Base-by-base conservation (phyloP, 2,329 filamentous ascomycete species). In the Emericellopsis atlantica region DNA sequence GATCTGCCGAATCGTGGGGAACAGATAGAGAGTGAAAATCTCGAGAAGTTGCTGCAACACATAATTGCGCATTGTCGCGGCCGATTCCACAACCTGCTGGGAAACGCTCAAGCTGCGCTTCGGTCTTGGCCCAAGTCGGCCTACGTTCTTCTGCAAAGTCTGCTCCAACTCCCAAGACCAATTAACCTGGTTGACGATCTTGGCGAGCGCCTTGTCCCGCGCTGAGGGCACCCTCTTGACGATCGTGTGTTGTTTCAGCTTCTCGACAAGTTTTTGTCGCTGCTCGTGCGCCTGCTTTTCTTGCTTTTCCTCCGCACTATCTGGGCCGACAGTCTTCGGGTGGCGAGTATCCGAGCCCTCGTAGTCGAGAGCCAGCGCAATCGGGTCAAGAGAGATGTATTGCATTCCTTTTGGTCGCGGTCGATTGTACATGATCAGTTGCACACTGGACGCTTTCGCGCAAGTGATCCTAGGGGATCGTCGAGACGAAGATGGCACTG, bases 61-160 rank as follows among this genome's bases (percentile, higher is more conserved):
- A 45, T 84, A 79, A 49, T 89, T 84, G 67, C 84, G 84, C 53
- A 92, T 73, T 4, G 87, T 88, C 22, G 83, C 85, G 5, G 92
- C 93, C 32, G 89, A 95, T 60, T 95, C 88, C 7, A 94, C 90
- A 4, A 98, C 85, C 38, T 86, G 76, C 66, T 98, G 92, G 34
- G 88, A 90, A 38, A 98, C 90, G 58, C 92, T 98, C 47, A 95
- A 72, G 41, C 81, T 82, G 48, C 92, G 77, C 60, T 89, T 89
- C 37, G 80, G 78, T 29, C 90, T 77, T 32, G 83, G 77, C 1
- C 88, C 84, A 38, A 98, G 79, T 32, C 90, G 70, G n/a, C 81
- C 79, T 35, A 88, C 84, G 52, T 96, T 98, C 55, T 84, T 90
- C 51, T 95, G 87, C 49, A 98, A 68, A 32, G 95, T 68, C 49